Percentiles rank a stretch among this genome's conserved stretches.
Conservation (phyloP, 108 stramenopile genomes). For the Seminavis robusta region DNA sequence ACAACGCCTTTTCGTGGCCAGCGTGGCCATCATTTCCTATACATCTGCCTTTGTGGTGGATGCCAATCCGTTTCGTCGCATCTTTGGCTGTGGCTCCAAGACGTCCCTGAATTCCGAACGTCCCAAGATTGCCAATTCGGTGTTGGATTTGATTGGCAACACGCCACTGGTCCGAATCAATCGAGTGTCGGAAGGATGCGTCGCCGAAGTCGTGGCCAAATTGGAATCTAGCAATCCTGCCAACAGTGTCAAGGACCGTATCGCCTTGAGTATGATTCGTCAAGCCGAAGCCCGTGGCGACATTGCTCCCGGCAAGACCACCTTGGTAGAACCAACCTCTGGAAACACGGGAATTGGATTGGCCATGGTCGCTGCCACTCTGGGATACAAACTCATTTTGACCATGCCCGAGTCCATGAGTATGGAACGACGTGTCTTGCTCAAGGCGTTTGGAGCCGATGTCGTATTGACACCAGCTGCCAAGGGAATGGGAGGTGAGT, state of each 20-base stretch:
- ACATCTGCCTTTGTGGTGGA: no score
- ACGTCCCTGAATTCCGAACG: conserved; percentile 13
- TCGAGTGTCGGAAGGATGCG: conserved; percentile 49
- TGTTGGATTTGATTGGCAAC: conserved; percentile 82
- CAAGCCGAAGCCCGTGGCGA: conserved; percentile 68
- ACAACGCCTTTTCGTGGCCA: no score
- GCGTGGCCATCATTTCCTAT: no score
- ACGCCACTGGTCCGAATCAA: conserved; percentile 81
- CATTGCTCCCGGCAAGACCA: conserved; percentile 64
- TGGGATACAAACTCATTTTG: conserved; percentile 80
- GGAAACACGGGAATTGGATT: conserved; percentile 95
- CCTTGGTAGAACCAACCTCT: conserved; percentile 69
- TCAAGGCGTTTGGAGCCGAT: conserved; percentile 69
- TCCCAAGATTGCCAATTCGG: conserved; percentile 78
- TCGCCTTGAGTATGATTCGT: conserved; percentile 67
- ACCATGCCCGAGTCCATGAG: conserved; percentile 93
- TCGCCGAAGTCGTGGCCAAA: conserved; percentile 75
- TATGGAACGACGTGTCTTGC: conserved; percentile 70
- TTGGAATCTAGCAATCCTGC: conserved; percentile 65
- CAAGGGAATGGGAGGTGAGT: conserved; percentile 51
- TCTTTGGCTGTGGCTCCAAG: no score
- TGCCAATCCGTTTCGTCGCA: no score
- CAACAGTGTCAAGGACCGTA: conserved; percentile 74
- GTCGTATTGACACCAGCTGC: conserved; percentile 72
- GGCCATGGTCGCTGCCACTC: conserved; percentile 79